These are phyloP conservation scores for Anisogramma anomala DNA, from an alignment of 2,329 filamentous ascomycete species.

Conservation along the genomic window DNA sequence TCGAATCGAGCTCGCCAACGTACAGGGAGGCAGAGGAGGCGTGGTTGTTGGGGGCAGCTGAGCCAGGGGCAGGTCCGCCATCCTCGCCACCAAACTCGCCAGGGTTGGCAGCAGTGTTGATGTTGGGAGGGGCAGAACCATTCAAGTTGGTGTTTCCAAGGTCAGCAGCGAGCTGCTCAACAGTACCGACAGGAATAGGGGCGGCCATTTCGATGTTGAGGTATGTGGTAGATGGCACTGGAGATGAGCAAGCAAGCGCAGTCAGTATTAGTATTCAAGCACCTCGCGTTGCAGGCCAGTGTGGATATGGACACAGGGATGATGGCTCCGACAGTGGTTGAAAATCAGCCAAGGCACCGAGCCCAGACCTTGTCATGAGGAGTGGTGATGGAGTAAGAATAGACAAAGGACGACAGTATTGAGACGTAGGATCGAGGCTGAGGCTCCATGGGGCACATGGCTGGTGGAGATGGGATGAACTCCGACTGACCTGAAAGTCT, in stretches of 20 bases:
- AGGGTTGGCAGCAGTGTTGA: slow-evolving; percentile 61
- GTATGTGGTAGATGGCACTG: slow-evolving; percentile 15
- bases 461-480: background rate
- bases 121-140: slow-evolving; percentile 45
- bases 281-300: background rate
- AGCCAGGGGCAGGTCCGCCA: slow-evolving; percentile 59
- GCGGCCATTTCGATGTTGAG: slow-evolving; percentile 45
- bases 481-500: slow-evolving; percentile 7
- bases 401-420: no score
- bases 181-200: slow-evolving; percentile 46
- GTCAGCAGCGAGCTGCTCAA: slow-evolving; percentile 73
- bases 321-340: no score
- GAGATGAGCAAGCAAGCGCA: slow-evolving; percentile 4
- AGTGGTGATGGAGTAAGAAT: no score
- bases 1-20: slow-evolving; percentile 94
- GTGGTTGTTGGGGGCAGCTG: slow-evolving; percentile 73
- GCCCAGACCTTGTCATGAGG: no score
- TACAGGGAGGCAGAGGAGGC: slow-evolving; percentile 98
- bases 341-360: no score
- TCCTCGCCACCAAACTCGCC: slow-evolving; percentile 43
- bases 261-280: background rate
- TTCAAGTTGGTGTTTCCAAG: slow-evolving; percentile 61
- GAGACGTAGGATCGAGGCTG: no score
- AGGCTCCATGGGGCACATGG: no score
- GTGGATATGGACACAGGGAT: slow-evolving; percentile 8